phyloP scores from a whole-genome alignment of 257 asterid genomes.

The Euphrasia confusa region DNA sequence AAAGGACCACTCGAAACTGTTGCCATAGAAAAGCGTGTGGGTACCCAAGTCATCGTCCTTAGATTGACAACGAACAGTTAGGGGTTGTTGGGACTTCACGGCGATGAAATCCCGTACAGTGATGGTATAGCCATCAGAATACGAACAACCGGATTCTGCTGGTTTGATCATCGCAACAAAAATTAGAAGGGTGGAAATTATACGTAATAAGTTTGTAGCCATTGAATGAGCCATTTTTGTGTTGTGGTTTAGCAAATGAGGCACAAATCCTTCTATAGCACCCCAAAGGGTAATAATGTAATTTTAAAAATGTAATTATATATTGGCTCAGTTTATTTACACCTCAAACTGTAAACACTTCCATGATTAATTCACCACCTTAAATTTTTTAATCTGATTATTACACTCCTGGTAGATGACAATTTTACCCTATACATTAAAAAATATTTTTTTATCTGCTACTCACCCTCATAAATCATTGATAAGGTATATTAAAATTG shows the following conservation, averaged over 20 bases:
- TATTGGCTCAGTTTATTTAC: too few species aligned
- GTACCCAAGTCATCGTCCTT: background rate
- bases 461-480: too few species aligned
- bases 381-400: too few species aligned
- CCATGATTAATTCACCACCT: too few species aligned
- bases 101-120: background rate
- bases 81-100: too few species aligned
- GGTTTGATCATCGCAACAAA: background rate
- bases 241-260: background rate
- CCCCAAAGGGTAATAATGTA: background rate
- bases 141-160: background rate
- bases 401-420: too few species aligned
- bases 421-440: too few species aligned
- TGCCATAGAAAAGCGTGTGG: background rate
- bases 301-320: background rate
- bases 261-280: background rate
- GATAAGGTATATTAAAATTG: too few species aligned
- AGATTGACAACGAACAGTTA: conserved; percentile 10
- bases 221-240: background rate
- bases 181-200: background rate
- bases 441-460: too few species aligned
- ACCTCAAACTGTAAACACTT: too few species aligned
- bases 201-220: background rate
- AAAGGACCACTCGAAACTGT: background rate
- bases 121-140: background rate